phyloP scores from a whole-genome alignment of 331 rosid genomes.

The Dryas integrifolia region DNA sequence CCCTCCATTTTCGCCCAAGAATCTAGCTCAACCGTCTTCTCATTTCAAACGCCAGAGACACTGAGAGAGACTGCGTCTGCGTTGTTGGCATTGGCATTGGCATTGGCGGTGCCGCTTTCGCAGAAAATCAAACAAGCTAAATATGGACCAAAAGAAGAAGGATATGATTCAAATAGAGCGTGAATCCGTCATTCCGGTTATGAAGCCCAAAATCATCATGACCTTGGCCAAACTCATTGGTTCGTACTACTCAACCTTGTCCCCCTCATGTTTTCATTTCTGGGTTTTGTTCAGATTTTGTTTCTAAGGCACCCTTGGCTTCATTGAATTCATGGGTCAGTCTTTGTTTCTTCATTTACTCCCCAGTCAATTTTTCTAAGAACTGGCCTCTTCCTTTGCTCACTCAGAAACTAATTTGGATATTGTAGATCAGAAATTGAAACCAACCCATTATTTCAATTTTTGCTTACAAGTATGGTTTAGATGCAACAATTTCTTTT shows the following conservation, averaged over 20 bases:
- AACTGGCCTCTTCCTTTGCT: background rate
- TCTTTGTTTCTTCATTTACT: background rate
- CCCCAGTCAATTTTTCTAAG: no score
- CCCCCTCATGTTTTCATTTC: background rate
- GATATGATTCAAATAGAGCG: slow-evolving; percentile 41
- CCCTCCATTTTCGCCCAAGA: background rate
- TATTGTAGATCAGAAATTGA: background rate
- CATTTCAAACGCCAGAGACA: no score
- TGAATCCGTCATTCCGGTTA: slow-evolving; percentile 40
- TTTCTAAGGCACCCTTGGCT: background rate
- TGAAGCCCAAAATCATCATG: slow-evolving; percentile 36
- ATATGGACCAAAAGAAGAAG: slow-evolving; percentile 28
- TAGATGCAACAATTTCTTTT: background rate
- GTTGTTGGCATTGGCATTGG: background rate
- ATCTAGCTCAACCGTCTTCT: background rate
- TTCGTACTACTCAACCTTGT: background rate
- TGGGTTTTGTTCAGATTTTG: background rate
- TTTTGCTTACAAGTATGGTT: background rate
- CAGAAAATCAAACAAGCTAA: background rate
- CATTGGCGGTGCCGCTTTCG: background rate
- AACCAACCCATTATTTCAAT: no score
- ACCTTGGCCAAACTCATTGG: slow-evolving; percentile 38
- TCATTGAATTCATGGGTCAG: background rate
- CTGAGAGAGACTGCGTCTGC: no score
- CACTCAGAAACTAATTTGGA: background rate